These are phyloP conservation scores for Orychophragmus violaceus DNA, from an alignment of 345 rosid genomes.

Conservation along the genomic window DNA sequence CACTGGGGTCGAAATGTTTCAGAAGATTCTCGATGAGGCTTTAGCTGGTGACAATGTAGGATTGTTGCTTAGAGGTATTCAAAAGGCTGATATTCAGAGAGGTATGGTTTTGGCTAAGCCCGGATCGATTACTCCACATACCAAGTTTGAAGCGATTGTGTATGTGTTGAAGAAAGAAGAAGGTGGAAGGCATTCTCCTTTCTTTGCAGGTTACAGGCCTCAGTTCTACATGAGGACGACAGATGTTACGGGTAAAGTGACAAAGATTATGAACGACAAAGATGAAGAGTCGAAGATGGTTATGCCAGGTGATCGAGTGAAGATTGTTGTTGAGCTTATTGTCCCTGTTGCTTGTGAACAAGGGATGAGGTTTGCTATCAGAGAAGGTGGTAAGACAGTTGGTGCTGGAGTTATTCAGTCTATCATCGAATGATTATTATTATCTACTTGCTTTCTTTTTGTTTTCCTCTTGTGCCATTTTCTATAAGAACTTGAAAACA, in stretches of 20 bases:
- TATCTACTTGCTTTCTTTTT: slow-evolving; percentile 15
- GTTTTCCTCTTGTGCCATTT: slow-evolving; percentile 15
- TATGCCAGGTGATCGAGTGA: slow-evolving; percentile 94
- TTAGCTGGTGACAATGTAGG: slow-evolving; percentile 94
- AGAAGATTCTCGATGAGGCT: slow-evolving; percentile 80
- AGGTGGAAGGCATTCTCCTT: slow-evolving; percentile 92
- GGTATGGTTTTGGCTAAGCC: slow-evolving; percentile 98
- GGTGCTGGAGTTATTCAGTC: slow-evolving; percentile 94
- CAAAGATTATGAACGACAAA: slow-evolving; percentile 73
- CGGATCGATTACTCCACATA: slow-evolving; percentile 69
- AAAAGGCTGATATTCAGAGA: slow-evolving; percentile 80
- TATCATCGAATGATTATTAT: slow-evolving; percentile 45
- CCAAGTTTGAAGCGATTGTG: slow-evolving; percentile 65
- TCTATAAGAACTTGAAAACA: slow-evolving; percentile 19
- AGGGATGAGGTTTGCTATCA: slow-evolving; percentile 95
- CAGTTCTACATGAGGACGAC: slow-evolving; percentile 97
- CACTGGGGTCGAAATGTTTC: slow-evolving; percentile 88
- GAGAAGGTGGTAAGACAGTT: slow-evolving; percentile 95
- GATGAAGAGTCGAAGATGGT: slow-evolving; percentile 98
- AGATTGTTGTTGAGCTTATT: slow-evolving; percentile 85
- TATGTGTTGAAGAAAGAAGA: slow-evolving; percentile 98
- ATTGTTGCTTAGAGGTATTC: slow-evolving; percentile 81
- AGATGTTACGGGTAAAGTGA: slow-evolving; percentile 79
- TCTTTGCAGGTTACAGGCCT: slow-evolving; percentile 82
- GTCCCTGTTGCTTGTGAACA: slow-evolving; percentile 91